Evolutionary conservation across 1,284 basidiomycete species (phyloP), one percentile per base, ranked within the genome.

Genomic region (Chalciporus sp.): DNA sequence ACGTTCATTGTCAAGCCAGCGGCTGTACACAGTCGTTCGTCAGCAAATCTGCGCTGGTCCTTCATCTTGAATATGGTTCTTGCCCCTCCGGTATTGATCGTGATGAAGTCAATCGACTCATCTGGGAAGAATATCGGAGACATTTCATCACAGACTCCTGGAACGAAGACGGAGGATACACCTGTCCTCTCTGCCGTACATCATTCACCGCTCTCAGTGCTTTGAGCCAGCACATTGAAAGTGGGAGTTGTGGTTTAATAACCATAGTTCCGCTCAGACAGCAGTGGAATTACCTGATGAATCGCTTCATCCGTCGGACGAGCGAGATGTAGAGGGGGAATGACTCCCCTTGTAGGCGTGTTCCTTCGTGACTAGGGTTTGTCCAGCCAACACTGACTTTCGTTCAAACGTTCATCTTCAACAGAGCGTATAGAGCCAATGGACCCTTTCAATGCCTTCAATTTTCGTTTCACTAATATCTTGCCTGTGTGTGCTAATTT

Each of bases 181-280:
- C 71, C 23, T 85, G 76, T 60, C 78, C 75, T 1, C 63, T 72
- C 23, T 84, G 82, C 58, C 50, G 49, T 7, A 23, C 47, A 35
- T 61, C 59, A n/a, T 84, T 82, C 59, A 61, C 46, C 17, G 69
- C 76, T 3, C 66, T 84, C 14, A 82, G 80, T 51, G 78, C 59
- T 3, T 60, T 84, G 43, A 77, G 75, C 44, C 77, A 81, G 64
- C 82, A 84, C 56, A 73, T 84, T 10, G 83, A 84, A 70, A 84
- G 81, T 59, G 77, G 77, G 61, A 68, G 58, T 10, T 84, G 82
- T 61, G 80, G 78, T 0, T 72, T 83, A 27, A 57, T 65, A 26
- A 77, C 63, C 64, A 81, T 81, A 54, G 68, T 48, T 57, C 61
- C 56, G 6, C 75, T 76, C 7, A 70, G 71, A 47, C 63, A 66